phyloP scores from a whole-genome alignment of 768 basidiomycete genomes.

The Leucocoprinus sp. region DNA sequence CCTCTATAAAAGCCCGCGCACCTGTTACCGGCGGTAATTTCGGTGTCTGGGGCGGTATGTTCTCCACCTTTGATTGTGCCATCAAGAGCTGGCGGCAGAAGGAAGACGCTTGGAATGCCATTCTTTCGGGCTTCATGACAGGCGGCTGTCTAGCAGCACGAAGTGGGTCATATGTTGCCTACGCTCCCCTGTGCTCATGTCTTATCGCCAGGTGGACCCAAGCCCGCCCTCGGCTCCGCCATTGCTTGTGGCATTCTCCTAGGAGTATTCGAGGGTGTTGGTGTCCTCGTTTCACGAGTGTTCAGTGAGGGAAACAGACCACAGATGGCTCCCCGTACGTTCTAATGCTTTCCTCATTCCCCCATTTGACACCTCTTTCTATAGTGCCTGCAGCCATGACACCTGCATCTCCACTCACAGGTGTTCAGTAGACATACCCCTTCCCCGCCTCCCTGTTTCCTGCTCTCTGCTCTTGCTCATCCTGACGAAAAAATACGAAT shows the following conservation, averaged over 20 bases:
- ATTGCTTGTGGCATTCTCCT: conserved; percentile 93
- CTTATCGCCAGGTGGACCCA: conserved; percentile 69
- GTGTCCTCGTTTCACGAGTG: conserved; percentile 83
- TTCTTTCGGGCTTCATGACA: conserved; percentile 96
- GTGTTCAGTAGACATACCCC: conserved; percentile 45
- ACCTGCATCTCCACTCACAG: conserved; percentile 35
- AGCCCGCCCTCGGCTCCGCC: conserved; percentile 85
- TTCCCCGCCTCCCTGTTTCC: conserved; percentile 16
- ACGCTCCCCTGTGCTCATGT: conserved; percentile 7
- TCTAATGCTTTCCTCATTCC: too few relatives aligned
- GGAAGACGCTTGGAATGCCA: conserved; percentile 98
- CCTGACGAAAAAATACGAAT: too few relatives aligned
- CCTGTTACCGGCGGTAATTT: conserved; percentile 98
- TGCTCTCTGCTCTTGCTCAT: conserved; percentile 5
- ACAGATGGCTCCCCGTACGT: conserved; percentile 72
- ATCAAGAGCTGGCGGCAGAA: conserved; percentile 96
- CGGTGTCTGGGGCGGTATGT: conserved; percentile 95
- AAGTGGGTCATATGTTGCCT: conserved; percentile 49
- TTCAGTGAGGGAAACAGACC: conserved; percentile 80
- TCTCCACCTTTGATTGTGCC: conserved; percentile 97
- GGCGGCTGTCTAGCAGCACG: conserved; percentile 92
- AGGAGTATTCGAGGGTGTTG: conserved; percentile 92
- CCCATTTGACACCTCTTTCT: too few relatives aligned
- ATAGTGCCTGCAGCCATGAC: conserved; percentile 51
- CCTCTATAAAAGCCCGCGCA: conserved; percentile 95